Base-by-base conservation (phyloP, 2,329 filamentous ascomycete genomes). In the Hypoxylon rubiginosum region DNA sequence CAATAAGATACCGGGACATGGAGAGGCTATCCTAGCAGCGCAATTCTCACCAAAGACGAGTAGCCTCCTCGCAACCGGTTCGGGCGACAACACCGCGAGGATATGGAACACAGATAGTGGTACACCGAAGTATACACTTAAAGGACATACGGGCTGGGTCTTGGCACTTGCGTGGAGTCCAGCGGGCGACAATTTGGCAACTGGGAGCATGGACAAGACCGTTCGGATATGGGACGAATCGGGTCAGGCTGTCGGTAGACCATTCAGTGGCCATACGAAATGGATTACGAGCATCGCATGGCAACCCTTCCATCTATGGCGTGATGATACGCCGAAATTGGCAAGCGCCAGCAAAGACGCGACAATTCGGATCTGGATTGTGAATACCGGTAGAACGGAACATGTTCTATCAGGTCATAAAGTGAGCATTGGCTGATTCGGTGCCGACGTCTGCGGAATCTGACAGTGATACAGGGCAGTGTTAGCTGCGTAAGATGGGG, bases 81-180 rank as follows among this genome's bases (percentile, higher is more conserved):
- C 91, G 66, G 96, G 96, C 50, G 96, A 99, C 76, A 91, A 91
- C 72, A 97, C 94, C 1, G 95, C 94, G 0, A 85, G 95, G 61
- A 91, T 98, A 81, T 97, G 93, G 93, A 94, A 99, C 75, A 94
- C 93, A 52, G 93, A 97, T 74, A 97, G 94, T 0, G 94, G 94
- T 51, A 97, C 94, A 10, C 94, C 94, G 0, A 87, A 93, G 66
- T 88, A 92, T 79, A 98, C 94, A 0, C 81, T 98, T 52, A 91
- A 93, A 73, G 94, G 94, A 0, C 96, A 98, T 79, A 90, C 91
- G 1, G 91, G 91, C 66, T 97, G 94, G 94, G 94, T 98, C 3
- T 80, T 98, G 60, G 92, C 90, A 1, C 93, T 97, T 3, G 88
- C 90, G 58, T 98, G 93, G 89, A 94, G 92, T 13, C 93, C 94